phyloP scores from a whole-genome alignment of 257 asterid genomes.

The Nicotiana otophora region DNA sequence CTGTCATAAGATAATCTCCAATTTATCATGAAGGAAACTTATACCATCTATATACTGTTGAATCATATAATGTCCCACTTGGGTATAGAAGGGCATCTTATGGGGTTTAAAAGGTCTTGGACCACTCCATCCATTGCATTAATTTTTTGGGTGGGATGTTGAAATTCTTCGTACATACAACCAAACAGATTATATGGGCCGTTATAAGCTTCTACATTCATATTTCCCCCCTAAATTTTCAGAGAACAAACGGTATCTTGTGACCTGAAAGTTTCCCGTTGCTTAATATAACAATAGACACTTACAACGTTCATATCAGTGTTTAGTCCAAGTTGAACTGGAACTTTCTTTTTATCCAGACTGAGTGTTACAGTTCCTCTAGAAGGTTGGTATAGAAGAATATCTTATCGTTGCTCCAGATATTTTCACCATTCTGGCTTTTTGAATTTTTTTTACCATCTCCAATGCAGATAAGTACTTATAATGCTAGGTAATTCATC shows the following conservation, averaged over 20 bases:
- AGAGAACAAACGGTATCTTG: background rate
- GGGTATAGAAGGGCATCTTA: background rate
- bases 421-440: background rate
- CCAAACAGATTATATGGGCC: background rate
- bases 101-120: background rate
- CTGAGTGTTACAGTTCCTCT: background rate
- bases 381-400: background rate
- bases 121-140: background rate
- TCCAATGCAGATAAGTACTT: background rate
- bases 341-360: background rate
- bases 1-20: background rate
- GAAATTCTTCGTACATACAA: background rate
- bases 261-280: background rate
- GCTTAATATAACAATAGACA: background rate
- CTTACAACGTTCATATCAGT: constrained; percentile 1
- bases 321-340: background rate
- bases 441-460: background rate
- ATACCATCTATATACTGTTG: background rate
- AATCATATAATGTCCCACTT: background rate
- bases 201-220: background rate
- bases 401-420: background rate
- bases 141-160: background rate
- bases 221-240: no score
- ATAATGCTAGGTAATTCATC: background rate
- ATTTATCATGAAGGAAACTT: background rate